Conservation (phyloP, 805 yeast species). For the Metschnikowia lachancei region DNA sequence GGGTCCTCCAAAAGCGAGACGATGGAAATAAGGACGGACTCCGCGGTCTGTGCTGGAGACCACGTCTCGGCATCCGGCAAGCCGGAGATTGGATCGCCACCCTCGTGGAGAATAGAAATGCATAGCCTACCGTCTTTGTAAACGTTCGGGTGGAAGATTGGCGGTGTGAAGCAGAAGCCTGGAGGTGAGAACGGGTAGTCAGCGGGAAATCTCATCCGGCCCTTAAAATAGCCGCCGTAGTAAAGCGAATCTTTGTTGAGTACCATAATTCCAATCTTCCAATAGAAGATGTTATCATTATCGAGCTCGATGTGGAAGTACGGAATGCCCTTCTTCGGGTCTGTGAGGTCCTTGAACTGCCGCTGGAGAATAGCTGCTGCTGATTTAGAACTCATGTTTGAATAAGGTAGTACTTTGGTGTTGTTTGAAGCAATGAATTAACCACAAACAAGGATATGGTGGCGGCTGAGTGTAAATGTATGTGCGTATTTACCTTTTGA, state of each 20-base stretch:
- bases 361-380: constrained; percentile 87
- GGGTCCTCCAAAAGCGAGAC: constrained; percentile 92
- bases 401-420: neutral
- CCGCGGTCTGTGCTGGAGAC: constrained; percentile 92
- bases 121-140: constrained; percentile 91
- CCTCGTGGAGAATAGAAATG: constrained; percentile 86
- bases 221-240: constrained; percentile 92
- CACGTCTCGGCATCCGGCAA: constrained; percentile 94
- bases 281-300: constrained; percentile 54
- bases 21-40: constrained; percentile 83
- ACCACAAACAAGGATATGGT: constrained; percentile 1
- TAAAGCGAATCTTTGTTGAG: constrained; percentile 84
- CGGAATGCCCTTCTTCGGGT: constrained; percentile 73
- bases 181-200: constrained; percentile 95
- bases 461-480: constrained; percentile 1
- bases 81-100: constrained; percentile 86
- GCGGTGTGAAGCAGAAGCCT: constrained; percentile 85
- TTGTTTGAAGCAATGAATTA: neutral
- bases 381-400: constrained; percentile 46
- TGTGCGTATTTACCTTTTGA: neutral
- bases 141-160: constrained; percentile 93
- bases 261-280: constrained; percentile 93
- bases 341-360: constrained; percentile 90
- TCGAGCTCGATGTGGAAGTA: constrained; percentile 63
- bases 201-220: constrained; percentile 88